These are phyloP conservation scores for Colletotrichum sp. DNA, from an alignment of 2,329 filamentous ascomycete genomes.

Conservation along the genomic window DNA sequence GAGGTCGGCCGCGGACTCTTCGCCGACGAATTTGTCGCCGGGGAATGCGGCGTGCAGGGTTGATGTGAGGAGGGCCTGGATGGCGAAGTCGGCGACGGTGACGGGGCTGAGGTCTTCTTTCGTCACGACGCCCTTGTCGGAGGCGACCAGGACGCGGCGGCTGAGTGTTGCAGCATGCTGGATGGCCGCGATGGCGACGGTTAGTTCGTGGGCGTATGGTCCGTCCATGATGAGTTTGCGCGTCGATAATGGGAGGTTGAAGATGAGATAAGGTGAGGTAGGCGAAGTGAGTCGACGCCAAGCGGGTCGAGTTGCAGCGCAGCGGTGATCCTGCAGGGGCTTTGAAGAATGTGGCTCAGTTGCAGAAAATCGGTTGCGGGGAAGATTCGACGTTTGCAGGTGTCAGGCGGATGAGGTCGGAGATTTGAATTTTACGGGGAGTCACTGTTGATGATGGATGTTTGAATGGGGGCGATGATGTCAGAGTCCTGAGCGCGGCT, in stretches of 20 bases:
- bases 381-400: background rate
- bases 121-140: conserved; percentile 55
- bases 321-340: background rate
- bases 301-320: background rate
- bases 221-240: conserved; percentile 41
- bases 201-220: conserved; percentile 46
- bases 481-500: background rate
- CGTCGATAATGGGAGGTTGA: background rate
- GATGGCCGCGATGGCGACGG: conserved; percentile 46
- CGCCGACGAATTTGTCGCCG: conserved; percentile 56
- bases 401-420: background rate
- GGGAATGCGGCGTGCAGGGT: conserved; percentile 58
- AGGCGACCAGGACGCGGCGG: conserved; percentile 49
- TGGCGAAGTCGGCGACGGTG: conserved; percentile 64
- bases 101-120: conserved; percentile 64
- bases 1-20: conserved; percentile 57
- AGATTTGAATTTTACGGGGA: background rate
- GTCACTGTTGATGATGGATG: background rate
- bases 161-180: conserved; percentile 54
- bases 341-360: background rate
- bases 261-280: background rate
- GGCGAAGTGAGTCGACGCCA: background rate
- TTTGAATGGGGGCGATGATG: conserved; percentile 9
- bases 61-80: conserved; percentile 59
- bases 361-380: background rate